Percentiles rank a stretch among this genome's conserved stretches.
phyloP scores from a whole-genome alignment of 495 filamentous ascomycete species.

The Hypoxylon lienhwacheense region DNA sequence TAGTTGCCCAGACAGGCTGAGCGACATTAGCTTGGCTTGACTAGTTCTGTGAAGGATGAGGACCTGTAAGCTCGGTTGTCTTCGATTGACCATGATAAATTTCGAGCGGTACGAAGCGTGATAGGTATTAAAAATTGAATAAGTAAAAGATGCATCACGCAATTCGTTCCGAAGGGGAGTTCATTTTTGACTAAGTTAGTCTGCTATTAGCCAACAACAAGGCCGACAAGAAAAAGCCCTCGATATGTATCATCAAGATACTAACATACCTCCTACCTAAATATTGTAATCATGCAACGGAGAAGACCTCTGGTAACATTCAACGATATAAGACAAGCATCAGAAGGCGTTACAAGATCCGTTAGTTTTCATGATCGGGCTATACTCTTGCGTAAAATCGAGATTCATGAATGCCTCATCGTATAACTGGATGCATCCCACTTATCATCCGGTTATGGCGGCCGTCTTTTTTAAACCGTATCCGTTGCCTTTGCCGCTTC shows the following conservation, averaged over 20 bases:
- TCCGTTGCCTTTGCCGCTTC: background rate
- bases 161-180: slow-evolving; percentile 20
- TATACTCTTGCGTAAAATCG: slow-evolving; percentile 12
- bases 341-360: slow-evolving; percentile 18
- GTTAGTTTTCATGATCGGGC: slow-evolving; percentile 21
- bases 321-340: slow-evolving; percentile 13
- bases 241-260: too few relatives aligned
- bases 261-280: too few relatives aligned
- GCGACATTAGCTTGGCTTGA: background rate
- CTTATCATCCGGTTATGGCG: background rate
- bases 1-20: background rate
- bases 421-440: slow-evolving; percentile 10
- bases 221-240: too few relatives aligned
- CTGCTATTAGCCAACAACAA: slow-evolving; percentile 18
- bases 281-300: slow-evolving; percentile 16
- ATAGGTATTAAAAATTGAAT: background rate
- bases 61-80: too few relatives aligned
- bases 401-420: slow-evolving; percentile 3
- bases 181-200: slow-evolving; percentile 10
- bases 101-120: background rate
- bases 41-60: too few relatives aligned
- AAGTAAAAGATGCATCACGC: slow-evolving; percentile 9
- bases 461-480: too few relatives aligned
- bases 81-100: too few relatives aligned
- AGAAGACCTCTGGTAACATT: slow-evolving; percentile 17